Base-by-base conservation (phyloP, 164 flowering plant genomes). In the Aristolochia fimbriata region DNA sequence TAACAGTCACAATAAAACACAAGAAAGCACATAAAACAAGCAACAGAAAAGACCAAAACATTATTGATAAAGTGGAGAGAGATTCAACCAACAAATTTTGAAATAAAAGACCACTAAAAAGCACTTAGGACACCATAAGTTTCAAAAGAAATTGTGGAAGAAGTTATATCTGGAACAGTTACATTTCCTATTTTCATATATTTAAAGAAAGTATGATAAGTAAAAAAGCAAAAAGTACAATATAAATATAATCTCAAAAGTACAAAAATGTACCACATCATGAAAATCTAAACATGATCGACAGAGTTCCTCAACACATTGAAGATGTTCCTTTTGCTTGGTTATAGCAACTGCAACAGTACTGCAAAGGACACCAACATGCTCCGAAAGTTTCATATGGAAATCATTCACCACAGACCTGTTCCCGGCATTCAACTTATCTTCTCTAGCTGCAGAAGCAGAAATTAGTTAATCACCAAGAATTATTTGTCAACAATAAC, bases 311-410 rank as follows among this genome's bases (percentile, higher is more conserved):
- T 94, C 83, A 74, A 86, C 83, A 73, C 68, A 63, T 37, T 81
- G 78, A 37, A 94, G 81, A 65, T 85, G 85, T 59, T 83, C 93
- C 68, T 80, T 76, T 76, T 94, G 99, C 51, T 48, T 73, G 48
- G 86, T 75, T 69, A 80, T 63, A 10, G 97, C 88, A 47, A 72
- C 58, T 21, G 80, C 66, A 62, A 91, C 78, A 10, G 73, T 74
- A 58, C 69, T 75, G 51, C 83, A 77, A 73, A 94, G 95, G 51
- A 74, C 62, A 73, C 76, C 76, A 71, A 94, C 72, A 70, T 79
- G 80, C 67, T 81, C 62, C 21, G 80, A 61, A 33, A 94, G 86
- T 62, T 84, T 84, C 15, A 66, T 66, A 62, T 84, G 83, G 55
- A 76, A 94, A 60, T 71, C 75, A 52, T 73, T 67, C 27, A 94